Percentiles rank a stretch among this genome's conserved stretches.
Conservation (phyloP, 2,329 filamentous ascomycete genomes). For the Aspergillus neotritici region DNA sequence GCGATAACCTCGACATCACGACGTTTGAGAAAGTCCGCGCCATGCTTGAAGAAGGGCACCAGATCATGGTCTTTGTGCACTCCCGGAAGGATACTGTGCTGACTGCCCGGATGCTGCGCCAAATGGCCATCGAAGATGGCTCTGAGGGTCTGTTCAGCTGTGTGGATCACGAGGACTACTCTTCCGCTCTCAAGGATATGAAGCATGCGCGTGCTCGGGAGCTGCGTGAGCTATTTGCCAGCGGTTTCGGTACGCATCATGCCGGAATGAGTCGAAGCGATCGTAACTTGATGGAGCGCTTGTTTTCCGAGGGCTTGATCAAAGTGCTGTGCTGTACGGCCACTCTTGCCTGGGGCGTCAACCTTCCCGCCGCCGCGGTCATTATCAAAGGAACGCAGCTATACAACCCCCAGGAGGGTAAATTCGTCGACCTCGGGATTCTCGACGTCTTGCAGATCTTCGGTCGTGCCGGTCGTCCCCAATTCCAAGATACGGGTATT, state of each 20-base stretch:
- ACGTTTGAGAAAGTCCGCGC: constrained; percentile 92
- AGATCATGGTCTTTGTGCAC: constrained; percentile 99
- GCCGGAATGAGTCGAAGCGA: constrained; percentile 94
- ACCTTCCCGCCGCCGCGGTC: constrained; percentile 91
- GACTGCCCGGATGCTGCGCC: constrained; percentile 76
- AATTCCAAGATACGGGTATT: constrained; percentile 96
- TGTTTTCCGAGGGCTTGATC: constrained; percentile 87
- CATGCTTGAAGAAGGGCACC: constrained; percentile 87
- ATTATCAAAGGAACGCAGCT: constrained; percentile 97
- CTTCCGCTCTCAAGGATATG: constrained; percentile 74
- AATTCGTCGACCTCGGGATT: constrained; percentile 93
- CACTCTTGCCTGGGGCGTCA: constrained; percentile 97
- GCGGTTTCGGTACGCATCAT: constrained; percentile 92
- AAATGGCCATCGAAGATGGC: constrained; percentile 77
- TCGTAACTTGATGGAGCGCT: constrained; percentile 87
- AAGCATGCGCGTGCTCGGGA: constrained; percentile 80
- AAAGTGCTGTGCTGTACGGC: constrained; percentile 98
- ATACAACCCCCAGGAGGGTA: constrained; percentile 93
- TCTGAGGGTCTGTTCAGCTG: constrained; percentile 81
- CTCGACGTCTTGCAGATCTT: constrained; percentile 97
- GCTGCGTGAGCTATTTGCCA: constrained; percentile 78
- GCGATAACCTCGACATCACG: constrained; percentile 81
- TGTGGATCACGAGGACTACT: constrained; percentile 69
- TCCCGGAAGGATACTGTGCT: constrained; percentile 89
- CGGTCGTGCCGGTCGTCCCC: constrained; percentile 92